Base-by-base conservation (phyloP, 139 green algal genomes). In the Asterochloris sp. region DNA sequence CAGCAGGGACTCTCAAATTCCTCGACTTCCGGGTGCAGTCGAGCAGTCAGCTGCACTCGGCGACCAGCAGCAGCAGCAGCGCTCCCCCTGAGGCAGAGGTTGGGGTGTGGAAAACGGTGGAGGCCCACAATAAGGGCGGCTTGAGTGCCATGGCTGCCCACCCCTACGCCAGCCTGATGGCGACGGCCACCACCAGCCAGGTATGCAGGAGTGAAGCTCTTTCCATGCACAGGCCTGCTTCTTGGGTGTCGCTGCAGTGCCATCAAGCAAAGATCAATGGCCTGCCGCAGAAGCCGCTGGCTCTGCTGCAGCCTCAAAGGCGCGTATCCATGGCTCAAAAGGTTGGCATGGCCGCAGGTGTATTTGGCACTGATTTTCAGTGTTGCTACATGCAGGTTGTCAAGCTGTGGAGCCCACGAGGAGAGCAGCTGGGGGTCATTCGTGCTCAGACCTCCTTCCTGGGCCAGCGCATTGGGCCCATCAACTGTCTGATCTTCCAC, bases 401-500 rank as follows among this genome's bases (percentile, higher is more conserved):
- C 21, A 86, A 92, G 83, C 77, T 93, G 68, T 94, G 92, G 90
- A 89, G 76, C 69, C 27, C 78, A 14, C 71, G 80, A 47, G 91
- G 91, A 15, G 88, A 95, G 79, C 88, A 91, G 82, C 78, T 95
- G 66, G 94, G 91, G 6, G 87, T 91, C 47, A 89, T 97, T 29
- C 86, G 91, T 13, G 89, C 93, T 12, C 91, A 91, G 29, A 89
- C 86, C 54, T 90, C 93, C 38, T 80, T 93, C 13, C 26, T 63
- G 28, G 79, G 83, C 0, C 87, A 91, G 67, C 89, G 91, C 76
- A 91, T 95, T 69, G 95, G 91, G 21, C 86, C 95, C 17, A 84
- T 97, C 67, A 96, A 82, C 29, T 91, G 81, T 78, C 89, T 98
- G 76, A 89, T 88, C 14, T 98, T 96, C 81, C 93, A 98, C 86